These are phyloP conservation scores for Starmerella tilneyi DNA, from an alignment of 805 yeast genomes.

Conservation along the genomic window DNA sequence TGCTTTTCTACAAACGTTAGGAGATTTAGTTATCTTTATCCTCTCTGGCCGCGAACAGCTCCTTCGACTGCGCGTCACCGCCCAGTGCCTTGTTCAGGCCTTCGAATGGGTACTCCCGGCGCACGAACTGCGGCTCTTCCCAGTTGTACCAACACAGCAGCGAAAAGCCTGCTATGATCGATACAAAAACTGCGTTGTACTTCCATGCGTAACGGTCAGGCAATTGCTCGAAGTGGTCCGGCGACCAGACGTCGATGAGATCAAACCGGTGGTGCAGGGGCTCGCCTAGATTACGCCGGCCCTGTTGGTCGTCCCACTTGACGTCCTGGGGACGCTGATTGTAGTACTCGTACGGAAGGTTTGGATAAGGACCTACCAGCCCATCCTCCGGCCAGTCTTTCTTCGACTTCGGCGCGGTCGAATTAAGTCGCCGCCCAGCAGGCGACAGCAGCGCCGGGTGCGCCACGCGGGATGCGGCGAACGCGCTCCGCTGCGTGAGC, in stretches of 20 bases:
- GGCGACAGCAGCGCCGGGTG: not conserved
- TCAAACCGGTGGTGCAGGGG: conserved; percentile 66
- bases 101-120: conserved; percentile 62
- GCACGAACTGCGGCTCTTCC: conserved; percentile 58
- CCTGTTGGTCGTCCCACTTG: conserved; percentile 69
- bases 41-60: conserved; percentile 34
- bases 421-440: not conserved
- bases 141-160: conserved; percentile 35
- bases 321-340: conserved; percentile 61
- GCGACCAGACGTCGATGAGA: conserved; percentile 74
- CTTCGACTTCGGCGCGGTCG: conserved; percentile 15
- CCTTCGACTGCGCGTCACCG: conserved; percentile 34
- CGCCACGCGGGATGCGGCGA: not conserved
- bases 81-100: conserved; percentile 72
- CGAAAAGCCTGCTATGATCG: conserved; percentile 30
- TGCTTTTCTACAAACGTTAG: not conserved
- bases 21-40: conserved; percentile 6
- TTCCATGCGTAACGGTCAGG: conserved; percentile 51
- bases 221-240: conserved; percentile 57
- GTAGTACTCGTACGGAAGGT: conserved; percentile 47
- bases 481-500: conserved; percentile 5
- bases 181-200: conserved; percentile 49
- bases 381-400: conserved; percentile 25
- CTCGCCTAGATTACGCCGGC: conserved; percentile 66
- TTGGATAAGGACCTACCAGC: conserved; percentile 40